phyloP scores from a whole-genome alignment of 2,329 filamentous ascomycete species.

The Cladosporium sp. region DNA sequence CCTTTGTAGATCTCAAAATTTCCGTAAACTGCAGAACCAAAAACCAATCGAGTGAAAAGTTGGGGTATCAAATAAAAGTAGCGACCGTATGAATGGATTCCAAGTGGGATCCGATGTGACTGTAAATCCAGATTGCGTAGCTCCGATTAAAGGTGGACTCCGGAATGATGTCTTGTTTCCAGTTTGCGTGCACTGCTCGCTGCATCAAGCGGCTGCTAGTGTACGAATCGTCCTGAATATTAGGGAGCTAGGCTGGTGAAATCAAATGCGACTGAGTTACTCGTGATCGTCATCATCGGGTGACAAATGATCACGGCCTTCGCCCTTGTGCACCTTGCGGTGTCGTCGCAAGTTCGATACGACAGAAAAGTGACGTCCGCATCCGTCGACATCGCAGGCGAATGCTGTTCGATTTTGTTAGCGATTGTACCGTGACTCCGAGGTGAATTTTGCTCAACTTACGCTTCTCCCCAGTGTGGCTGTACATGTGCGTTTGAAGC shows the following conservation, averaged over 20 bases:
- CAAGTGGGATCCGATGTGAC: not conserved
- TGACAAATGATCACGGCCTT: slow-evolving; percentile 50
- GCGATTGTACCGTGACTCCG: not conserved
- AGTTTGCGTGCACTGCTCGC: not conserved
- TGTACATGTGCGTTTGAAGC: slow-evolving; percentile 96
- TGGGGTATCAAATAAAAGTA: slow-evolving; percentile 38
- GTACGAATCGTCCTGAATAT: slow-evolving; percentile 1
- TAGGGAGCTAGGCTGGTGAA: not conserved
- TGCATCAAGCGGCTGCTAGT: not conserved
- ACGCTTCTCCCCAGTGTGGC: slow-evolving; percentile 98
- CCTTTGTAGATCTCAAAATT: slow-evolving; percentile 4
- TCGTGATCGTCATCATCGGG: slow-evolving; percentile 50
- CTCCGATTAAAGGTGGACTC: not conserved
- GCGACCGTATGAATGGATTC: slow-evolving; percentile 28
- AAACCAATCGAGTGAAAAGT: slow-evolving; percentile 3
- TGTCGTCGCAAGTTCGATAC: slow-evolving; percentile 94
- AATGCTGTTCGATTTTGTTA: slow-evolving; percentile 64
- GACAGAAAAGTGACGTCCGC: slow-evolving; percentile 93
- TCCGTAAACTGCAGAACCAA: not conserved
- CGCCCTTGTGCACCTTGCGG: slow-evolving; percentile 91
- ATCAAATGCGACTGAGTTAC: slow-evolving; percentile 26
- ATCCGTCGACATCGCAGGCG: slow-evolving; percentile 89
- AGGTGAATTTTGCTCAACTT: slow-evolving; percentile 48
- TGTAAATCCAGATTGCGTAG: not conserved
- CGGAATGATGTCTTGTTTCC: not conserved